Base-by-base conservation (phyloP, 352 stramenopile species). In the Pythium plurisporium region DNA sequence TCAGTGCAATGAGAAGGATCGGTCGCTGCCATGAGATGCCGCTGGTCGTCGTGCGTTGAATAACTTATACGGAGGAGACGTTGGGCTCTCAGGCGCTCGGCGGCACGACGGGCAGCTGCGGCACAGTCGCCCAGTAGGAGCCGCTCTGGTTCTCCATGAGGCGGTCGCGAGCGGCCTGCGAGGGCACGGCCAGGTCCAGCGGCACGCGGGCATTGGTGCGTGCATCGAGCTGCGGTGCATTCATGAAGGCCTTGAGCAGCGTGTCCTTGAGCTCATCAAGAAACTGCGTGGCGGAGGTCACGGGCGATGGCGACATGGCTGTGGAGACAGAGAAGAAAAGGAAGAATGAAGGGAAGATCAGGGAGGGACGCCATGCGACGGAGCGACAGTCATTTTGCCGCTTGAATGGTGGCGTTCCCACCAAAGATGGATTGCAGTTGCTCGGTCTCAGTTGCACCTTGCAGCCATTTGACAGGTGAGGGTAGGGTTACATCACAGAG, bases 201-300 rank as follows among this genome's bases (percentile, higher is more conserved):
- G 81, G 81, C 42, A 91, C 81, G 37, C 81, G 76, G 1, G 69
- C 78, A 34, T 60, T 63, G 46, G 76, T 79, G 58, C 80, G 81
- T 22, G 56, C 73, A 59, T 91, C 81, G 51, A 91, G 68, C 65
- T 91, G 81, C 50, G 81, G 81, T 27, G 74, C 81, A 64, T 82
- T 87, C 81, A 91, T 89, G 58, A 91, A 91, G 40, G 81, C 81
- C 29, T 60, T 67, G 15, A 91, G 64, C 23, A 91, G 52, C 23
- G 68, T 69, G n/a, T 85, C 56, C 40, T 78, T 57, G 43, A 91
- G 23, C 25, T 82, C 64, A 55, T 87, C 74, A 31, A 76, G 65
- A 22, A 73, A 68, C 42, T 75, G 64, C 49, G 51, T 40, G 20
- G 59, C 43, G 51, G 44, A 33, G 50, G 45, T 29, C 40, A 41